phyloP scores from a whole-genome alignment of 495 filamentous ascomycete genomes.

The Aspergillus sparsus region DNA sequence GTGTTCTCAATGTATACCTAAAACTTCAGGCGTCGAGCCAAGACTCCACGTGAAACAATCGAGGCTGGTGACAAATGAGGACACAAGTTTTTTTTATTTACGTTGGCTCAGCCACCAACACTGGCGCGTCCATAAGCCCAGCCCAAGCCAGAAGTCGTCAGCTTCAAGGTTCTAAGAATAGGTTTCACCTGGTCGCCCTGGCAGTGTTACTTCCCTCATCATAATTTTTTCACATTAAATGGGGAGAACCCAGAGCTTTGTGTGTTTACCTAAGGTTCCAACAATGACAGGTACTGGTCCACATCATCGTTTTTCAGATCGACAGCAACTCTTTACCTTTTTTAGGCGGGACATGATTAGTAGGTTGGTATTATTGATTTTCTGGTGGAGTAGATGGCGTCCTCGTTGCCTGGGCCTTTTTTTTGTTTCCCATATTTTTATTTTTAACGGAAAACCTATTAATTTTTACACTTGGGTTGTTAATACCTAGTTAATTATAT shows the following conservation, averaged over 20 bases:
- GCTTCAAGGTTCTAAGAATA: conserved; percentile 17
- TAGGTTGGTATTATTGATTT: neutral
- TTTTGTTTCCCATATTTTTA: too few relatives aligned
- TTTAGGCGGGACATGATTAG: conserved; percentile 1
- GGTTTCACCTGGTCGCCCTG: neutral
- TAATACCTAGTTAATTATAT: neutral
- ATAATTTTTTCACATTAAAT: neutral
- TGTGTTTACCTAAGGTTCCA: neutral
- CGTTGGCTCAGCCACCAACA: conserved; percentile 20
- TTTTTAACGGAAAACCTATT: too few relatives aligned
- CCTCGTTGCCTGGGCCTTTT: too few relatives aligned
- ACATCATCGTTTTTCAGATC: conserved; percentile 11
- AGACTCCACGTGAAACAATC: neutral
- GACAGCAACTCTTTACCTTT: conserved; percentile 7
- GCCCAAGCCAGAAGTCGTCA: conserved; percentile 8
- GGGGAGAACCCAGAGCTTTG: neutral
- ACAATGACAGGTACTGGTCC: conserved; percentile 9
- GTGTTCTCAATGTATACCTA: too few relatives aligned
- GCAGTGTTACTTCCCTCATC: neutral
- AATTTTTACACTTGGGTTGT: too few relatives aligned
- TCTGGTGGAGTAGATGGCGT: neutral
- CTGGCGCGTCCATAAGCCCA: conserved; percentile 14
- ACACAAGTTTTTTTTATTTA: too few relatives aligned
- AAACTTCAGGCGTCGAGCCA: neutral
- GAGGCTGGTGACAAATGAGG: neutral